phyloP scores from a whole-genome alignment of 179 eudicot genomes.

The Dionaea muscipula region DNA sequence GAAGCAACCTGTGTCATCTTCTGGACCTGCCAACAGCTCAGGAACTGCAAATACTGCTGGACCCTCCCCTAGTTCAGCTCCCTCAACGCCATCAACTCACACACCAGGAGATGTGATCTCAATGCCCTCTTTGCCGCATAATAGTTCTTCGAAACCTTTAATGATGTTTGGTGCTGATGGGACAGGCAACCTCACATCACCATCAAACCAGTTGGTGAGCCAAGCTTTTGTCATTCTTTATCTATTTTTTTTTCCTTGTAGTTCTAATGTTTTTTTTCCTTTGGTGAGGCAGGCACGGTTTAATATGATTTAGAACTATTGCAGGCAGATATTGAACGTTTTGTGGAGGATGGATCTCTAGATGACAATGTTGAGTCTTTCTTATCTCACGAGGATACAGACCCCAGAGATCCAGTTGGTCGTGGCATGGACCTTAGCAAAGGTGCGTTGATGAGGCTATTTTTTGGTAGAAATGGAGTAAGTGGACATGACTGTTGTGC shows the following conservation, averaged over 20 bases:
- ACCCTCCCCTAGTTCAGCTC: slow-evolving; percentile 72
- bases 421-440: slow-evolving; percentile 66
- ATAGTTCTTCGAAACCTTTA: slow-evolving; percentile 47
- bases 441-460: slow-evolving; percentile 27
- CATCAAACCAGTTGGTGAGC: slow-evolving; percentile 63
- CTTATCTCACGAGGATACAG: slow-evolving; percentile 67
- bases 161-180: slow-evolving; percentile 62
- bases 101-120: slow-evolving; percentile 69
- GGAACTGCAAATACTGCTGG: slow-evolving; percentile 84
- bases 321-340: slow-evolving; percentile 70
- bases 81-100: slow-evolving; percentile 70
- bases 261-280: too few relatives aligned
- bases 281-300: too few relatives aligned
- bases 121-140: slow-evolving; percentile 51
- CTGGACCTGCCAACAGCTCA: slow-evolving; percentile 84
- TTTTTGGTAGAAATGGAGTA: too few relatives aligned
- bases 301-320: too few relatives aligned
- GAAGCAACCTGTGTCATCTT: slow-evolving; percentile 72
- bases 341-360: slow-evolving; percentile 66
- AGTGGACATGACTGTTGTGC: too few relatives aligned
- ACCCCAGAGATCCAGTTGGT: slow-evolving; percentile 52
- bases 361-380: slow-evolving; percentile 73
- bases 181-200: slow-evolving; percentile 43
- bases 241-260: background rate
- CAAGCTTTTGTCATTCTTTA: too few relatives aligned